Evolutionary conservation across 2,329 filamentous ascomycete species (phyloP).

Genomic region (Pseudogymnoascus sp.): DNA sequence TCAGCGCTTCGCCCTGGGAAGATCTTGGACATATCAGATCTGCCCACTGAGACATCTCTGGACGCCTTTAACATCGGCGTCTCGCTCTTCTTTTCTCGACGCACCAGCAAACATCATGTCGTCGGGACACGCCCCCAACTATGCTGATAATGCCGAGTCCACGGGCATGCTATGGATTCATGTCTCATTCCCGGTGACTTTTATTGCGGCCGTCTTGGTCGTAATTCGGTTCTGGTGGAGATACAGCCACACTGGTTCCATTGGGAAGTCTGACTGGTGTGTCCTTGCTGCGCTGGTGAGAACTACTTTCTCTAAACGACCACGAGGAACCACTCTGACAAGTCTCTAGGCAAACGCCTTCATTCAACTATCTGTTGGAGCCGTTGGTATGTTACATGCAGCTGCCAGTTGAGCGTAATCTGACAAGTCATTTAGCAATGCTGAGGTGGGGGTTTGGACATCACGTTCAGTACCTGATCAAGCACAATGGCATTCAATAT

Average conservation of each 20-base stretch:
- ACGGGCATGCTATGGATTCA: neutral
- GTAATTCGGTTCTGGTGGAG: neutral
- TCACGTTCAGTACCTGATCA: conserved; percentile 10
- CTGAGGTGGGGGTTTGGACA: conserved; percentile 16
- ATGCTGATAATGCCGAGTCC: neutral
- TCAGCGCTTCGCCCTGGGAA: neutral
- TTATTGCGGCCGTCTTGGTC: neutral
- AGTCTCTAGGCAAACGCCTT: neutral
- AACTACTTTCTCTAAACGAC: neutral
- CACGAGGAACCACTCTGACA: neutral
- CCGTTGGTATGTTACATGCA: neutral
- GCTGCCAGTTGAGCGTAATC: neutral
- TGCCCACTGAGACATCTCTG: neutral
- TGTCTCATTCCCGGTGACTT: neutral
- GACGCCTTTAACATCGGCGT: neutral
- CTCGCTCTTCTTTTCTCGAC: neutral
- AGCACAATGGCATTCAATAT: neutral
- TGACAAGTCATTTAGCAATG: conserved; percentile 10
- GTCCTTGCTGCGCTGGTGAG: neutral
- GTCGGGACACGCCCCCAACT: neutral
- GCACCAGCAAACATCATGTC: neutral
- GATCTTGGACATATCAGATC: neutral
- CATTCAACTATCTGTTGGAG: neutral
- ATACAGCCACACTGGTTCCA: neutral
- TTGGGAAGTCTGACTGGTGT: neutral